Evolutionary conservation across 2,329 filamentous ascomycete genomes (phyloP), one percentile per base, ranked within the genome.

Genomic region (Dactylellina sp.): DNA sequence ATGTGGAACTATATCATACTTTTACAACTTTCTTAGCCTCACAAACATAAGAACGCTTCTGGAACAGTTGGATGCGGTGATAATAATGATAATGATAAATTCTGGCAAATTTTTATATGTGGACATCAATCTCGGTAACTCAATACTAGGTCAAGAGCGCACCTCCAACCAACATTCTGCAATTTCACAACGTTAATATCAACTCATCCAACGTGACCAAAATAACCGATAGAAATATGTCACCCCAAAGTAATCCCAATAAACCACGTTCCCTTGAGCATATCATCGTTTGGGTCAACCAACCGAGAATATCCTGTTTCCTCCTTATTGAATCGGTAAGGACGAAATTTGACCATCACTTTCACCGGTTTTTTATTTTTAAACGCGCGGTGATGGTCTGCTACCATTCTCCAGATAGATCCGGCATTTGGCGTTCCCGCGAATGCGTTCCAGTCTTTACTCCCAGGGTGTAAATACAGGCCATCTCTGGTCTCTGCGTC

Each of bases 231-330:
- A 32, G 9, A 32, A 32, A 32, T 32, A 4, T 32, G 9, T 65
- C 39, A 65, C 37, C 52, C 52, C 20, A 65, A 16, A 9, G 62
- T 65, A 1, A 65, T 28, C 4, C 62, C 62, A 16, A 65, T 56
- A 40, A 57, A 65, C 62, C 62, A 65, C 18, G 39, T 65, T 20
- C 62, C 62, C 42, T 65, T 65, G 16, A 65, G 62, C 52, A 49
- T 49, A 25, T 57, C 40, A 40, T 65, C 62, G n/a, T 57, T 65
- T 24, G 39, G 35, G 24, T 65, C 62, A 1, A 65, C n/a, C 40
- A 65, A 20, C 12, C 62, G 40, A 5, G 62, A 49, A 65, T 57
- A 65, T 18, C 50, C 50, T 1, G 50, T 57, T 18, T 65, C 62
- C 6, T 64, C 60, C 12, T 35, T 46, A 50, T 57, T 39, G 20